phyloP scores from a whole-genome alignment of 1,139 yeast genomes.

The Hansenula lynferdii region DNA sequence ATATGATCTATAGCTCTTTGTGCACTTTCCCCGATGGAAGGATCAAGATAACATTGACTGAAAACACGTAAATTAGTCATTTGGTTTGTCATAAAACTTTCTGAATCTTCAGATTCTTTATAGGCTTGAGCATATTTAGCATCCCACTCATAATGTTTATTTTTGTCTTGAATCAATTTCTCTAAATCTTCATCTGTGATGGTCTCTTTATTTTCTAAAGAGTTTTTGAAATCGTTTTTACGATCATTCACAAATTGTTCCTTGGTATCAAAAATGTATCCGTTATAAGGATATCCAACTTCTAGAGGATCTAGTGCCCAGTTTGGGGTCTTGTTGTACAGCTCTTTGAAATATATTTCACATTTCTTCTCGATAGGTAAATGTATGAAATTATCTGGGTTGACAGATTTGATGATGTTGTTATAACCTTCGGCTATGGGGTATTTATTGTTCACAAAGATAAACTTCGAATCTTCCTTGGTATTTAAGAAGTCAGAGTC shows the following conservation, averaged over 20 bases:
- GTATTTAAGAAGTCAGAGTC: not conserved
- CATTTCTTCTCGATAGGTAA: slow-evolving; percentile 22
- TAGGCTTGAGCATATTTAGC: slow-evolving; percentile 7
- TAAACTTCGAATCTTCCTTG: slow-evolving; percentile 1
- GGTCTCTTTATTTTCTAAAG: slow-evolving; percentile 9
- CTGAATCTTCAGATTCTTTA: slow-evolving; percentile 17
- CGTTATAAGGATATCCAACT: slow-evolving; percentile 14
- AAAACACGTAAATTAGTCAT: slow-evolving; percentile 22
- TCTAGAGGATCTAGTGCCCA: slow-evolving; percentile 25
- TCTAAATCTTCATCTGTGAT: slow-evolving; percentile 12
- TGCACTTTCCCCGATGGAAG: slow-evolving; percentile 2
- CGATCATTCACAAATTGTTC: slow-evolving; percentile 15
- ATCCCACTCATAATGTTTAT: slow-evolving; percentile 16
- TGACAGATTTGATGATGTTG: slow-evolving; percentile 9
- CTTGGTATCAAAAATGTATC: slow-evolving; percentile 20
- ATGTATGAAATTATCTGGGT: slow-evolving; percentile 12
- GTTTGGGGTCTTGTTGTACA: slow-evolving; percentile 20
- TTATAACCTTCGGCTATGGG: slow-evolving; percentile 17
- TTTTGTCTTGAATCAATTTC: slow-evolving; percentile 8
- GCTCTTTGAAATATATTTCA: slow-evolving; percentile 22
- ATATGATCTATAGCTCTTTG: slow-evolving; percentile 8
- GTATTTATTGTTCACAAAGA: slow-evolving; percentile 16
- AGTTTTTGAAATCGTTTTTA: slow-evolving; percentile 11
- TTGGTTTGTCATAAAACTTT: slow-evolving; percentile 16
- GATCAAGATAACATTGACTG: slow-evolving; percentile 22